Evolutionary conservation across 2,329 filamentous ascomycete genomes (phyloP).

Genomic region (Microdochium trichocladiopsis): DNA sequence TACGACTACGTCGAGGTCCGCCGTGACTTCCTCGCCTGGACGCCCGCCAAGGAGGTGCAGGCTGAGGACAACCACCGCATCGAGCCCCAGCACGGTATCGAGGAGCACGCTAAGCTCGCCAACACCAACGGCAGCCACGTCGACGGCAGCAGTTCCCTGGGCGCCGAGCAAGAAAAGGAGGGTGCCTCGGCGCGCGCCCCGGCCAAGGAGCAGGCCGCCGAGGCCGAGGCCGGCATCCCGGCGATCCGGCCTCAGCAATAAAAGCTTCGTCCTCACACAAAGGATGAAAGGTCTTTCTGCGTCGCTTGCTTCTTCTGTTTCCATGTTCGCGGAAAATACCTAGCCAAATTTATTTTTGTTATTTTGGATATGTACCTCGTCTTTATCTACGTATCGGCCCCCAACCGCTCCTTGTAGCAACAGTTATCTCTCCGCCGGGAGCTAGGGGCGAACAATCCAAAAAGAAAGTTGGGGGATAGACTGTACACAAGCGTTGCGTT

Average conservation of each 20-base stretch:
- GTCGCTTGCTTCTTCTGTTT: not conserved
- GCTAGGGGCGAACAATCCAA: not conserved
- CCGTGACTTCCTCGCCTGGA: conserved; percentile 84
- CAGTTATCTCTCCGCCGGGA: not conserved
- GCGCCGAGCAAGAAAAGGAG: conserved; percentile 25
- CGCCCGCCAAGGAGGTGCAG: conserved; percentile 63
- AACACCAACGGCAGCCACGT: conserved; percentile 38
- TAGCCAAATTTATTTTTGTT: not conserved
- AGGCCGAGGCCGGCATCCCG: conserved; percentile 4
- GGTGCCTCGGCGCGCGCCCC: conserved; percentile 18
- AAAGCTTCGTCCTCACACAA: not conserved
- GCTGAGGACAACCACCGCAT: conserved; percentile 47
- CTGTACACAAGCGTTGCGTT: not conserved
- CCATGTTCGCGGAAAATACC: not conserved
- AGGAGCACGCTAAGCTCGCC: conserved; percentile 60
- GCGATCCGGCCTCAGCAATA: not conserved
- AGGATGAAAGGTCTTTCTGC: not conserved
- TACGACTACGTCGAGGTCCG: conserved; percentile 89
- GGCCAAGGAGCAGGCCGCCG: conserved; percentile 11
- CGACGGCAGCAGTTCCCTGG: conserved; percentile 14
- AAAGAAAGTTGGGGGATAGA: not conserved
- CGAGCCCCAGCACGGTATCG: conserved; percentile 66
- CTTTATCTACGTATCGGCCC: not conserved
- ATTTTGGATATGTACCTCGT: not conserved
- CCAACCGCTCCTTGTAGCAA: not conserved